phyloP scores from a whole-genome alignment of 306 rosid genomes.

The Lathyrus aphaca region DNA sequence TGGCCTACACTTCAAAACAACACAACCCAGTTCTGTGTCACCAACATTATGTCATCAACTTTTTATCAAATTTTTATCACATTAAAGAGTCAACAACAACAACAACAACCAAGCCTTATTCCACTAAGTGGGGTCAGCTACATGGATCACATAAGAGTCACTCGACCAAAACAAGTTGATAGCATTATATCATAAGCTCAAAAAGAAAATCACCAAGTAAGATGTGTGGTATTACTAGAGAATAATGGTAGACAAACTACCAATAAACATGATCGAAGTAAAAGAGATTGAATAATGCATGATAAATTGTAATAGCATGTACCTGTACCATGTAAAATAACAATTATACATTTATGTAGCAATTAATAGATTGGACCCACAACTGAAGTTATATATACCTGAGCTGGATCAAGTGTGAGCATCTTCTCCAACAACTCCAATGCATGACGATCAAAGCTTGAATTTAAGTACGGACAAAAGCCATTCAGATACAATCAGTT shows the following conservation, averaged over 20 bases:
- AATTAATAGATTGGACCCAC: slow-evolving; percentile 4
- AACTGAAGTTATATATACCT: slow-evolving; percentile 48
- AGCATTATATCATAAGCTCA: slow-evolving; percentile 6
- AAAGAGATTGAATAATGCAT: neutral
- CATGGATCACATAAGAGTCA: neutral
- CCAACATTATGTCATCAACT: neutral
- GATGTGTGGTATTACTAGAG: neutral
- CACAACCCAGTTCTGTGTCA: neutral
- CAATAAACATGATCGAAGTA: neutral
- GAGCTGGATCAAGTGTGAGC: slow-evolving; percentile 71
- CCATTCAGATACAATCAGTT: neutral
- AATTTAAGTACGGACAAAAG: neutral
- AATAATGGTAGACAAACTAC: slow-evolving; percentile 10
- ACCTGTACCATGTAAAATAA: slow-evolving; percentile 16
- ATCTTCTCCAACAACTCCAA: slow-evolving; percentile 70
- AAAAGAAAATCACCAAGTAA: neutral
- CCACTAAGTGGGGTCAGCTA: too few species aligned
- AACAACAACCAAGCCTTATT: too few species aligned
- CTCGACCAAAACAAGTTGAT: slow-evolving; percentile 18
- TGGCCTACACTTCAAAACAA: slow-evolving; percentile 16
- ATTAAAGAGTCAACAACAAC: too few species aligned
- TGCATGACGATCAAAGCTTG: slow-evolving; percentile 67
- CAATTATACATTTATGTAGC: slow-evolving; percentile 1
- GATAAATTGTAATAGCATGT: slow-evolving; percentile 15
- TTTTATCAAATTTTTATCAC: slow-evolving; percentile 1